Evolutionary conservation across 2,329 filamentous ascomycete species (phyloP), one percentile per base, ranked within the genome.

Genomic region (Incumbomyces delicatus): DNA sequence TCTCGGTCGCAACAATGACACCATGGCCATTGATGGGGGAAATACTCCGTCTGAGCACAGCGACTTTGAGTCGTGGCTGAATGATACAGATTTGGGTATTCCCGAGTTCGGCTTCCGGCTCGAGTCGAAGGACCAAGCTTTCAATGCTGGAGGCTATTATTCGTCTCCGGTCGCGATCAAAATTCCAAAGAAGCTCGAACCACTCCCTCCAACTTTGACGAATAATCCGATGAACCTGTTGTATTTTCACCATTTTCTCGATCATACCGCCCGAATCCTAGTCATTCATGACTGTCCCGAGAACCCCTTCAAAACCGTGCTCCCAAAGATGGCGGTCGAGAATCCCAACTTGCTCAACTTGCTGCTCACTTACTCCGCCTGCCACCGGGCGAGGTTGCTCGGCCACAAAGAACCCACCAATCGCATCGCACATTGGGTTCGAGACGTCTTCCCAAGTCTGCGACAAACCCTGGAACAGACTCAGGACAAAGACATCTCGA

Each of bases 181-280:
- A 49, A 78, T 81, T 18, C 72, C 76, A 2, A 74, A 74, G 50
- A 70, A 70, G 43, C 61, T 82, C 29, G 77, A 73, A 47, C 73
- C 72, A 2, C 60, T 83, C 17, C 79, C 79, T 3, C 57, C 66
- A 3, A 66, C 75, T 8, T 67, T 88, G 27, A 65, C 76, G 36
- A 76, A 83, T 32, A 89, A 87, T 56, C 83, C 80, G 1, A 90
- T 90, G 77, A 90, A 92, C 58, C 64, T 92, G 51, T 72, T 92
- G 54, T 83, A 83, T 57, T 83, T 83, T 53, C 78, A 83, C 59
- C 78, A 81, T 57, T 82, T 92, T 59, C 71, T 92, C 49, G 86
- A 89, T 56, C 83, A 92, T 62, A 92, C 86, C 2, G 85, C 85
- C 6, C 77, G 78, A 50, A 80, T 80, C 55, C 61, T 79, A 46